Evolutionary conservation across 768 basidiomycete genomes (phyloP).

Genomic region (Boletellus ananas): DNA sequence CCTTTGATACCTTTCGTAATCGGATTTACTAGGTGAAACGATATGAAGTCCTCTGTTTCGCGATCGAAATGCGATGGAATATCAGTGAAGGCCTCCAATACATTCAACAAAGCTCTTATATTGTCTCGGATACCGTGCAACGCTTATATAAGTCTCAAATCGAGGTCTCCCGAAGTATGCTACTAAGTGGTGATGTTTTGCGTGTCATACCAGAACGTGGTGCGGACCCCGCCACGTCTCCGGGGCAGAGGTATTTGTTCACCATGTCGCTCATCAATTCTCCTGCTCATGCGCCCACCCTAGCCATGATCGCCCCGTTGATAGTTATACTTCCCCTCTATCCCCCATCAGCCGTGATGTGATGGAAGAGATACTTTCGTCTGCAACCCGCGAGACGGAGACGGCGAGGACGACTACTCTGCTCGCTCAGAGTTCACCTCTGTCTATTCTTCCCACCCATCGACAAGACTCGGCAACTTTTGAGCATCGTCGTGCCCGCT

Average conservation of each 20-base stretch:
- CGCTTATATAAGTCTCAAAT: constrained; percentile 1
- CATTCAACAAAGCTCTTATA: constrained; percentile 17
- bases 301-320: not conserved
- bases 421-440: not conserved
- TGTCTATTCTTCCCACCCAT: not conserved
- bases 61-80: constrained; percentile 23
- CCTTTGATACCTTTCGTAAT: not conserved
- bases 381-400: not conserved
- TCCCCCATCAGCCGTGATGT: constrained; percentile 16
- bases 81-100: constrained; percentile 1
- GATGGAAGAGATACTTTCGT: constrained; percentile 15
- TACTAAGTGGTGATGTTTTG: constrained; percentile 15
- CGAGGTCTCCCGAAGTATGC: not conserved
- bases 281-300: not conserved
- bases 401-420: not conserved
- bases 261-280: not conserved
- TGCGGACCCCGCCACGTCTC: not conserved
- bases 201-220: constrained; percentile 15
- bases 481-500: not conserved
- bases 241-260: constrained; percentile 4
- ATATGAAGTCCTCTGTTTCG: constrained; percentile 31
- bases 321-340: constrained; percentile 12
- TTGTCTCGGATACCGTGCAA: constrained; percentile 10
- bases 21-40: constrained; percentile 16
- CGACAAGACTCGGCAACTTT: not conserved